A percentile compares a stretch with the other conserved stretches of the same genome.
phyloP scores from a whole-genome alignment of 768 basidiomycete genomes.

The Kwoniella europaea region DNA sequence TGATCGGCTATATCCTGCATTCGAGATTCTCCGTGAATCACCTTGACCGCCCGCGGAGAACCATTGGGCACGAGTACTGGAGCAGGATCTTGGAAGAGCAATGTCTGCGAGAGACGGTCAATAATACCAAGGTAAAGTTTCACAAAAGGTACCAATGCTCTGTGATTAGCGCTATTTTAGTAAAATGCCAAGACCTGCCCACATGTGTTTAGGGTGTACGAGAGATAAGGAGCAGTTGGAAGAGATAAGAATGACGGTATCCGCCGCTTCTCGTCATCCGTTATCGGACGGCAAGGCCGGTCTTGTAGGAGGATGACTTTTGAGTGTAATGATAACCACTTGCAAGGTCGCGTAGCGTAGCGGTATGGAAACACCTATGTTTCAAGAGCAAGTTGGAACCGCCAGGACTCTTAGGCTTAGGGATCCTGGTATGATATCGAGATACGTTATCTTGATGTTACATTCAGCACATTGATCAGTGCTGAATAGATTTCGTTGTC shows the following conservation, averaged over 20 bases:
- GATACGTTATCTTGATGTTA: too few species aligned
- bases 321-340: too few species aligned
- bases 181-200: background rate
- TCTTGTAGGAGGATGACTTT: too few species aligned
- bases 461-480: too few species aligned
- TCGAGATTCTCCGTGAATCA: background rate
- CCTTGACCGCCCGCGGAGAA: background rate
- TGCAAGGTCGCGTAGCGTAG: too few species aligned
- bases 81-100: background rate
- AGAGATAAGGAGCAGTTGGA: background rate
- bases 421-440: too few species aligned
- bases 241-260: background rate
- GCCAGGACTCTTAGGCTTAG: too few species aligned
- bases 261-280: background rate
- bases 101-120: background rate
- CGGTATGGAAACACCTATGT: too few species aligned
- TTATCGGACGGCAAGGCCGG: too few species aligned
- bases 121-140: background rate
- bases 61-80: background rate
- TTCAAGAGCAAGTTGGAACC: too few species aligned
- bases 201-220: background rate
- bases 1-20: background rate
- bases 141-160: background rate
- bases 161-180: background rate
- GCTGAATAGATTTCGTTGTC: too few species aligned